These are phyloP conservation scores for Cladobotryum mycophilum DNA, from an alignment of 2,329 filamentous ascomycete genomes.

Conservation along the genomic window DNA sequence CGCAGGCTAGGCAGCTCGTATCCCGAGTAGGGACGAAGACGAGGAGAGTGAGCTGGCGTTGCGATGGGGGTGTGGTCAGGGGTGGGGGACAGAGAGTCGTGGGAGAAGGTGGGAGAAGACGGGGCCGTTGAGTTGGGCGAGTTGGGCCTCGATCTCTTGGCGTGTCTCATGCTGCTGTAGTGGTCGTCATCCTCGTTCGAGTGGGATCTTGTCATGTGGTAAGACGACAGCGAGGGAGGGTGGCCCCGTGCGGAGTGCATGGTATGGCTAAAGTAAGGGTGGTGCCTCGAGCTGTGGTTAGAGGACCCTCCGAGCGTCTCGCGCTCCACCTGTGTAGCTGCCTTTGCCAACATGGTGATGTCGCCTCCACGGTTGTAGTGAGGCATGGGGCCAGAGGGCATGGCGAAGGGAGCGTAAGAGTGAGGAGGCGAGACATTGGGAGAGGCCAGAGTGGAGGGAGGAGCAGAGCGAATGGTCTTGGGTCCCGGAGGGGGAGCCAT, in stretches of 20 bases:
- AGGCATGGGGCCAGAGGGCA: slow-evolving; percentile 41
- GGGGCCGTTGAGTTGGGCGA: slow-evolving; percentile 94
- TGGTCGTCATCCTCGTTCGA: slow-evolving; percentile 75
- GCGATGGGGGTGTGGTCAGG: slow-evolving; percentile 98
- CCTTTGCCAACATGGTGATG: slow-evolving; percentile 55
- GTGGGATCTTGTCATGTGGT: slow-evolving; percentile 88
- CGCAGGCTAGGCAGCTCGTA: slow-evolving; percentile 81
- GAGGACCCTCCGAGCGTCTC: slow-evolving; percentile 41
- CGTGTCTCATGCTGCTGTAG: slow-evolving; percentile 63
- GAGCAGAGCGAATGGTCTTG: slow-evolving; percentile 81
- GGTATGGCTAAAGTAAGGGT: slow-evolving; percentile 45
- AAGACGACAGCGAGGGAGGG: slow-evolving; percentile 73
- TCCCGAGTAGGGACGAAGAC: slow-evolving; percentile 73
- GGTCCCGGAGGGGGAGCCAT: slow-evolving; percentile 71
- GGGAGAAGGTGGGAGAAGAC: slow-evolving; percentile 92
- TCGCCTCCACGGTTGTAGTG: slow-evolving; percentile 47
- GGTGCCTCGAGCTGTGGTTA: slow-evolving; percentile 42
- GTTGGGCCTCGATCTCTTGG: slow-evolving; percentile 86
- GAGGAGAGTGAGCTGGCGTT: slow-evolving; percentile 90
- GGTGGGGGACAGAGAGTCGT: slow-evolving; percentile 90
- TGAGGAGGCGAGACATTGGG: slow-evolving; percentile 94
- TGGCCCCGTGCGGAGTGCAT: slow-evolving; percentile 50
- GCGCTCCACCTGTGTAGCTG: slow-evolving; percentile 56
- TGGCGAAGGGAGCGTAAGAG: slow-evolving; percentile 68
- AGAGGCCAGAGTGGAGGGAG: slow-evolving; percentile 78